A percentile compares a stretch with the other conserved stretches of the same genome.
These are phyloP conservation scores for Rhynchospora pubera DNA, from an alignment of 176 grass and related monocot species.

Conservation along the genomic window DNA sequence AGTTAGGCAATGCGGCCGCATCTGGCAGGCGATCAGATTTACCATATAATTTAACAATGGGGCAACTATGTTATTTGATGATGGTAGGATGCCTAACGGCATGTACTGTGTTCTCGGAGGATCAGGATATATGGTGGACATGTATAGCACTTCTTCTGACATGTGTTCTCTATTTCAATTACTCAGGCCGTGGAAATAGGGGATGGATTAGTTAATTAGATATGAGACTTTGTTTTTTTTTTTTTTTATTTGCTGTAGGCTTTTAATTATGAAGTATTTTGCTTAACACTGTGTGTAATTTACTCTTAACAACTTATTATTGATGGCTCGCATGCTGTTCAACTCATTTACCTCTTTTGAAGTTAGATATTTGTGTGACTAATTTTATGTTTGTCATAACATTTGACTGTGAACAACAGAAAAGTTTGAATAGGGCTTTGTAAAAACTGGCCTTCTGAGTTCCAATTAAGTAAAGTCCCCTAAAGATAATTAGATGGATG, in stretches of 20 bases:
- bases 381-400: background rate
- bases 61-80: slow-evolving; percentile 39
- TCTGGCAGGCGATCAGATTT: background rate
- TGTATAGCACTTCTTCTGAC: slow-evolving; percentile 29
- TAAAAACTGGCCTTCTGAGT: background rate
- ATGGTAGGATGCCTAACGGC: slow-evolving; percentile 49
- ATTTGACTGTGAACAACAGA: background rate
- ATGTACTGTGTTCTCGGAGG: slow-evolving; percentile 45
- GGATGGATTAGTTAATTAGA: background rate
- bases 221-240: background rate
- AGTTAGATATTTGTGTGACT: background rate
- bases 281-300: background rate
- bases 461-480: background rate
- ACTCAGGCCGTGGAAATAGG: slow-evolving; percentile 37
- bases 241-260: background rate
- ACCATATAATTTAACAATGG: background rate
- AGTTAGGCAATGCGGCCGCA: background rate
- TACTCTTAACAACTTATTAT: background rate
- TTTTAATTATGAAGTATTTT: background rate
- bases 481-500: background rate
- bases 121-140: slow-evolving; percentile 51
- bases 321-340: background rate
- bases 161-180: slow-evolving; percentile 54
- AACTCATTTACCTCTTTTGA: background rate
- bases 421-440: background rate